Conservation (phyloP, 768 basidiomycete genomes). For the Rhodocollybia butyracea region DNA sequence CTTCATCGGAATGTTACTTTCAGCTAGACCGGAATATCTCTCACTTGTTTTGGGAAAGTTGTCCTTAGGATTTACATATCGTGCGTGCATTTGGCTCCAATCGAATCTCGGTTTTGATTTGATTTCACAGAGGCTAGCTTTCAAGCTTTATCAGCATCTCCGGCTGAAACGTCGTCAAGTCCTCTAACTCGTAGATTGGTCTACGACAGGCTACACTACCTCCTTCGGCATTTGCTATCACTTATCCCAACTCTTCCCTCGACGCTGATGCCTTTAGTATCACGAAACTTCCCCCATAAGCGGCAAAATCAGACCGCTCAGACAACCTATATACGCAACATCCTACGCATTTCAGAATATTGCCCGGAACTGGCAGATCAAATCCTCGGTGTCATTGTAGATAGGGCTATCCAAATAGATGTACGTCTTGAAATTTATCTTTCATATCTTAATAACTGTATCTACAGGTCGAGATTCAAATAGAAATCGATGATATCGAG, state of each 20-base stretch:
- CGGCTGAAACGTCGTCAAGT: constrained; percentile 60
- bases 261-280: constrained; percentile 80
- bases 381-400: constrained; percentile 82
- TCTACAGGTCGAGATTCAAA: constrained; percentile 88
- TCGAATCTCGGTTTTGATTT: constrained; percentile 5
- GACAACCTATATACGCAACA: constrained; percentile 87
- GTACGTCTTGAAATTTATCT: constrained; percentile 42
- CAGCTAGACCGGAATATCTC: constrained; percentile 89
- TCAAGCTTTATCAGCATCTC: constrained; percentile 52
- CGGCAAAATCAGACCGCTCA: constrained; percentile 78
- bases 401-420: constrained; percentile 95
- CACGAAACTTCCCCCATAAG: constrained; percentile 90
- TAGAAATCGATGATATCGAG: constrained; percentile 91
- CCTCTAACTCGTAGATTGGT: constrained; percentile 80
- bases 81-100: constrained; percentile 44
- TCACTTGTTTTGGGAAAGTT: constrained; percentile 79
- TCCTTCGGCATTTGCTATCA: constrained; percentile 82
- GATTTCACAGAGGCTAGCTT: constrained; percentile 61
- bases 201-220: constrained; percentile 82
- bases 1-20: constrained; percentile 89
- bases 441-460: background rate
- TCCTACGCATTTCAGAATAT: constrained; percentile 78
- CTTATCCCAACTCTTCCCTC: constrained; percentile 91
- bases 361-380: constrained; percentile 85
- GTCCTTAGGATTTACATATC: constrained; percentile 84